Conservation (phyloP, 164 flowering plant genomes). For the Euptelea pleiosperma region DNA sequence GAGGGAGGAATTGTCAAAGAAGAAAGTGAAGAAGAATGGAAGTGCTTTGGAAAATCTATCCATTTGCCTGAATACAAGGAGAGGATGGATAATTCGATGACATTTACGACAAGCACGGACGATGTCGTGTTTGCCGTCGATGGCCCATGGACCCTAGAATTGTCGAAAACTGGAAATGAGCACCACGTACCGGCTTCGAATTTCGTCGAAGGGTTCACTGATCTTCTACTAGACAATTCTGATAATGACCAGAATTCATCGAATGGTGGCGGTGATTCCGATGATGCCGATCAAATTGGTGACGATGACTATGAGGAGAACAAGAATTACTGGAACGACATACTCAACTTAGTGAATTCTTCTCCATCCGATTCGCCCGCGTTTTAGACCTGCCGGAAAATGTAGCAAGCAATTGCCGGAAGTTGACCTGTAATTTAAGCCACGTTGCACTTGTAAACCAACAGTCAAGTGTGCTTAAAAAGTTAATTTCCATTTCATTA, state of each 20-base stretch:
- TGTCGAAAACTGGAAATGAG: background rate
- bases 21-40: slow-evolving; percentile 42
- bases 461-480: too few relatives aligned
- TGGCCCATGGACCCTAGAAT: slow-evolving; percentile 6
- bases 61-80: too few relatives aligned
- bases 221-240: slow-evolving; percentile 14
- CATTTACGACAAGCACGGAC: too few relatives aligned
- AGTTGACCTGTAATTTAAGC: too few relatives aligned
- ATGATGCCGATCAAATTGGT: too few relatives aligned
- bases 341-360: slow-evolving; percentile 74
- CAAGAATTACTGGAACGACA: slow-evolving; percentile 82
- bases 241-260: slow-evolving; percentile 9
- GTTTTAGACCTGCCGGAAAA: slow-evolving; percentile 41
- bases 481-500: too few relatives aligned
- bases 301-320: too few relatives aligned
- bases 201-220: slow-evolving; percentile 24
- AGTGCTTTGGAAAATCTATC: slow-evolving; percentile 11
- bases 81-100: slow-evolving; percentile 8
- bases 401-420: too few relatives aligned
- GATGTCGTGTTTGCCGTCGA: background rate
- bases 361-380: slow-evolving; percentile 59
- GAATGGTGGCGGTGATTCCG: slow-evolving; percentile 5
- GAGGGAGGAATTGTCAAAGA: slow-evolving; percentile 28
- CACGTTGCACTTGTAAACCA: too few relatives aligned
- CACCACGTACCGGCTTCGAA: slow-evolving; percentile 4